phyloP scores from a whole-genome alignment of 257 asterid species.

The Penstemon newberryi region DNA sequence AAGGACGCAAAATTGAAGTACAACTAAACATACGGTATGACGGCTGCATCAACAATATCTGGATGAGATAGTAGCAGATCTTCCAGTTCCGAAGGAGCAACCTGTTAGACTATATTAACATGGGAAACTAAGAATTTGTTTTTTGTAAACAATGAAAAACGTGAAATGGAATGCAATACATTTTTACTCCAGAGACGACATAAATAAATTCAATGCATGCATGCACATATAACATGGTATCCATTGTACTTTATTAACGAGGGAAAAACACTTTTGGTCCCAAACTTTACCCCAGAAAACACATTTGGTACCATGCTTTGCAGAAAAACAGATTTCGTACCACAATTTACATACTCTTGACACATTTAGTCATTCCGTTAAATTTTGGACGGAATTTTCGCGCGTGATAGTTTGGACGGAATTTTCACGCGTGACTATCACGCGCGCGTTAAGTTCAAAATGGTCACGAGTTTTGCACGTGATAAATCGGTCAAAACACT shows the following conservation, averaged over 20 bases:
- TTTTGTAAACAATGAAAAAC: not conserved
- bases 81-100: slow-evolving; percentile 66
- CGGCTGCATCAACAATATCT: slow-evolving; percentile 55
- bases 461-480: too few relatives aligned
- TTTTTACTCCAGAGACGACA: not conserved
- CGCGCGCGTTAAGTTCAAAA: too few relatives aligned
- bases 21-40: slow-evolving; percentile 47
- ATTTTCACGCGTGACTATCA: too few relatives aligned
- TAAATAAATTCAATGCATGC: slow-evolving; percentile 4
- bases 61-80: slow-evolving; percentile 55
- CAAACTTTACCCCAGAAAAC: too few relatives aligned
- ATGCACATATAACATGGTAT: slow-evolving; percentile 47
- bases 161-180: not conserved
- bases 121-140: not conserved
- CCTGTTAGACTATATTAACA: slow-evolving; percentile 32
- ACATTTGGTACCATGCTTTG: too few relatives aligned
- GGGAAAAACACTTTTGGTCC: too few relatives aligned
- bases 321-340: too few relatives aligned
- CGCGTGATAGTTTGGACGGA: too few relatives aligned
- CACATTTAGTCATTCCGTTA: too few relatives aligned
- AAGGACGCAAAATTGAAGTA: slow-evolving; percentile 1
- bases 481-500: too few relatives aligned
- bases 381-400: too few relatives aligned
- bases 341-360: too few relatives aligned
- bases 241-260: slow-evolving; percentile 58